Percentiles rank a stretch among this genome's conserved stretches.
phyloP scores from a whole-genome alignment of 2,329 filamentous ascomycete genomes.

The Aspergillus sp. region DNA sequence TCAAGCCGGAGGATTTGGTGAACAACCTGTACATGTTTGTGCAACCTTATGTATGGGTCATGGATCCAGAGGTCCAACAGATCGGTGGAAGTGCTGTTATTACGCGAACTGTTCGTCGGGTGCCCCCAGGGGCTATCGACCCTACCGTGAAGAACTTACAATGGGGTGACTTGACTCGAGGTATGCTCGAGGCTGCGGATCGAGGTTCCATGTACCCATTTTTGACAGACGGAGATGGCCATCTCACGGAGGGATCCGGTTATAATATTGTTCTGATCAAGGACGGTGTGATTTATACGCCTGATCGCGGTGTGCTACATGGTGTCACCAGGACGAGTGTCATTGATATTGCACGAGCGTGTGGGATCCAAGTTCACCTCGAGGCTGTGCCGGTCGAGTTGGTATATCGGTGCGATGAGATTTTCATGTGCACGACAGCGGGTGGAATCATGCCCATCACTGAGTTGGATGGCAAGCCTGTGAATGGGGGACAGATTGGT shows the following conservation, averaged over 20 bases:
- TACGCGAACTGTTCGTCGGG: slow-evolving; percentile 48
- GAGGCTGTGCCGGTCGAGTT: slow-evolving; percentile 43
- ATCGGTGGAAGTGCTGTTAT: slow-evolving; percentile 47
- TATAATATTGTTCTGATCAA: slow-evolving; percentile 54
- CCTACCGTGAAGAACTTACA: slow-evolving; percentile 38
- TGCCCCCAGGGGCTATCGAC: slow-evolving; percentile 51
- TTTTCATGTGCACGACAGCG: slow-evolving; percentile 57
- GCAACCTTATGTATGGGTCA: slow-evolving; percentile 54
- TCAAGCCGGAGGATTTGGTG: slow-evolving; percentile 34
- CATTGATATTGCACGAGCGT: slow-evolving; percentile 41
- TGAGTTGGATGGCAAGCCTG: slow-evolving; percentile 44
- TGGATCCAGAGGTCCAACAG: slow-evolving; percentile 48
- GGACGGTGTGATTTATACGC: slow-evolving; percentile 47
- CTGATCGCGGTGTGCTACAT: slow-evolving; percentile 51
- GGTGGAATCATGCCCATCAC: slow-evolving; percentile 58
- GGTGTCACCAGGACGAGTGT: slow-evolving; percentile 54
- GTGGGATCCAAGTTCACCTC: not conserved
- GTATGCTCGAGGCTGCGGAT: slow-evolving; percentile 50
- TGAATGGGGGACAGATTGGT: slow-evolving; percentile 48
- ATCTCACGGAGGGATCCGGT: slow-evolving; percentile 53
- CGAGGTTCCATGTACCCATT: slow-evolving; percentile 52
- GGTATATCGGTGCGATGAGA: slow-evolving; percentile 49
- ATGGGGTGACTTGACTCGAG: slow-evolving; percentile 52
- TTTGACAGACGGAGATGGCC: slow-evolving; percentile 52
- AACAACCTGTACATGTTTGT: slow-evolving; percentile 53